These are phyloP conservation scores for Pseudozyma tsukubaensis DNA, from an alignment of 1,284 basidiomycete genomes.

Conservation along the genomic window DNA sequence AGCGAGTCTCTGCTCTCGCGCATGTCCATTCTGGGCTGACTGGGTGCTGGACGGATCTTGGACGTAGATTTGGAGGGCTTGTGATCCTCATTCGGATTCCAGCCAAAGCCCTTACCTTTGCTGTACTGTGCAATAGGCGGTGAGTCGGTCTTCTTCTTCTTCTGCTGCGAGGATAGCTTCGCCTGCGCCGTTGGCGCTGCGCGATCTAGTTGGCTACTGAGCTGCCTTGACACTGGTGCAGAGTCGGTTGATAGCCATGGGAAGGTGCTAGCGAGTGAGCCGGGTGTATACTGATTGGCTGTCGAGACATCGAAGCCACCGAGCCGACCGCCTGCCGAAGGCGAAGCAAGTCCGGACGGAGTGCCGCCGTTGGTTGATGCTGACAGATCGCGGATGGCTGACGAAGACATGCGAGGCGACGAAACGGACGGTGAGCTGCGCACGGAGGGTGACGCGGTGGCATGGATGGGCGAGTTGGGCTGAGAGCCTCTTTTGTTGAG, in stretches of 20 bases:
- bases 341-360: constrained; percentile 12
- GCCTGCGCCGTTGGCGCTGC: constrained; percentile 3
- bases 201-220: constrained; percentile 3
- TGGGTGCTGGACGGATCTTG: constrained; percentile 15
- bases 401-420: constrained; percentile 23
- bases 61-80: constrained; percentile 19
- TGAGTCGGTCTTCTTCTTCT: constrained; percentile 16
- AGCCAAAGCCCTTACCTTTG: constrained; percentile 47
- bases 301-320: constrained; percentile 23
- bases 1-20: constrained; percentile 11
- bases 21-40: constrained; percentile 10
- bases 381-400: constrained; percentile 7
- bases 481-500: constrained; percentile 34
- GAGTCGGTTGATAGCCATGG: constrained; percentile 35
- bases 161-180: neutral
- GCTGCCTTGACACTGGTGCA: constrained; percentile 11
- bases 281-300: constrained; percentile 36
- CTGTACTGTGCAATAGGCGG: constrained; percentile 39
- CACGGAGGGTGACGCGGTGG: constrained; percentile 21
- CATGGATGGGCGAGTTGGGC: constrained; percentile 18
- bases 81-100: constrained; percentile 28
- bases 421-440: constrained; percentile 29
- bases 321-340: constrained; percentile 11
- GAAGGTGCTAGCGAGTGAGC: constrained; percentile 32
- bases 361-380: constrained; percentile 4